These are phyloP conservation scores for Triglochin maritima DNA, from an alignment of 106 monocot species.

Conservation along the genomic window DNA sequence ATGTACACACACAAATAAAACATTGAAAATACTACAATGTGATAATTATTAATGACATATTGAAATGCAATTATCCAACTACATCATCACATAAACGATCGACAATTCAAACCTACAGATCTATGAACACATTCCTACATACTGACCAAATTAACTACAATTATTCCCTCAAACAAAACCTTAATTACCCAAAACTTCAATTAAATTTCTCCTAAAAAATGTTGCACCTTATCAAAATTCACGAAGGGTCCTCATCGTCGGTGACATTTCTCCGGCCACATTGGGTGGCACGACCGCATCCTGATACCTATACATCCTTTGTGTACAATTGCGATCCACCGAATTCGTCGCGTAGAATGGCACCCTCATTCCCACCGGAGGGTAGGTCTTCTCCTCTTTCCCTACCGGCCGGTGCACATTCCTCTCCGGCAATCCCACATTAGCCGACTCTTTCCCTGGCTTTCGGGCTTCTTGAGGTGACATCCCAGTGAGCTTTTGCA, in stretches of 20 bases:
- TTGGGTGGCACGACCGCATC: neutral
- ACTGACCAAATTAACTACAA: no score
- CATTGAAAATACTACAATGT: no score
- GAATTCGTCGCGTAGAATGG: neutral
- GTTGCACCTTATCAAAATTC: neutral
- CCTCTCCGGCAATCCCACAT: neutral
- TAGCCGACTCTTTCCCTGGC: neutral
- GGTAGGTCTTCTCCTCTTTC: no score
- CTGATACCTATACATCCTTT: slow-evolving; percentile 1
- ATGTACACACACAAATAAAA: no score
- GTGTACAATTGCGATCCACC: neutral
- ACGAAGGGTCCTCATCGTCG: neutral
- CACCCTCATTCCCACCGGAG: neutral
- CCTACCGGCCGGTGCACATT: neutral
- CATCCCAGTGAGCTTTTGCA: slow-evolving; percentile 58
- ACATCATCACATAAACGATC: no score
- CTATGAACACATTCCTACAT: no score
- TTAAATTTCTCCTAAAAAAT: no score
- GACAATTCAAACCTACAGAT: no score
- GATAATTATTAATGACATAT: no score
- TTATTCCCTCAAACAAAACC: no score
- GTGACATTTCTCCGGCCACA: neutral
- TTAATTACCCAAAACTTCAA: no score
- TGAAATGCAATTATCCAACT: no score
- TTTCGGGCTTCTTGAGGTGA: neutral